Percentiles rank a stretch among this genome's conserved stretches.
phyloP scores from a whole-genome alignment of 345 rosid genomes.

The Citrus inodora region DNA sequence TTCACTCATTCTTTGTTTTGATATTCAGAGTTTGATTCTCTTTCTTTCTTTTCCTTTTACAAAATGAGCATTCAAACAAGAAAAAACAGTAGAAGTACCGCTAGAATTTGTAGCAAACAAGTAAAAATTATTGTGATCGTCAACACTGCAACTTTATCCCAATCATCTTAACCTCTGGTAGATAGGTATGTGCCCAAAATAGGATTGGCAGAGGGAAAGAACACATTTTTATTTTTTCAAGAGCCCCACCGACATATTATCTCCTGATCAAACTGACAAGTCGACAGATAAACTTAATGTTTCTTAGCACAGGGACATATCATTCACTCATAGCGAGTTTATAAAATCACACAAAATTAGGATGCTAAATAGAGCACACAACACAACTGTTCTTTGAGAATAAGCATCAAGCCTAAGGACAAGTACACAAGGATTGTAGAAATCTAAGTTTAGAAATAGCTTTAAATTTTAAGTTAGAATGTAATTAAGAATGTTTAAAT shows the following conservation, averaged over 20 bases:
- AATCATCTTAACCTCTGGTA: background rate
- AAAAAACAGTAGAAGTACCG: background rate
- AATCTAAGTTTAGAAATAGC: background rate
- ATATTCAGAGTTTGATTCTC: background rate
- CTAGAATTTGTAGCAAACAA: background rate
- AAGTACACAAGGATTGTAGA: background rate
- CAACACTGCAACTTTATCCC: background rate
- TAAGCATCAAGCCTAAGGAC: background rate
- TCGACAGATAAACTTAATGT: background rate
- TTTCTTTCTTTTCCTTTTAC: background rate
- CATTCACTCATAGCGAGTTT: background rate
- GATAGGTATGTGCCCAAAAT: background rate
- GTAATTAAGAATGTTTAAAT: background rate
- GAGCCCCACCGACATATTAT: background rate
- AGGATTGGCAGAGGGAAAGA: background rate
- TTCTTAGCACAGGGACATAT: background rate
- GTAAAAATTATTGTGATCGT: background rate
- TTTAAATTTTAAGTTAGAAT: background rate
- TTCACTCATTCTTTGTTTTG: background rate
- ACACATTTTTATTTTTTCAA: background rate
- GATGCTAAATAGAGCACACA: background rate
- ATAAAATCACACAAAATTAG: background rate
- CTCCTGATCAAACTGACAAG: background rate
- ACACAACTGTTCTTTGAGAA: background rate
- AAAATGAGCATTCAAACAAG: constrained; percentile 4